Conservation (phyloP, 208 protist species). For the Acanthamoeba triangularis region DNA sequence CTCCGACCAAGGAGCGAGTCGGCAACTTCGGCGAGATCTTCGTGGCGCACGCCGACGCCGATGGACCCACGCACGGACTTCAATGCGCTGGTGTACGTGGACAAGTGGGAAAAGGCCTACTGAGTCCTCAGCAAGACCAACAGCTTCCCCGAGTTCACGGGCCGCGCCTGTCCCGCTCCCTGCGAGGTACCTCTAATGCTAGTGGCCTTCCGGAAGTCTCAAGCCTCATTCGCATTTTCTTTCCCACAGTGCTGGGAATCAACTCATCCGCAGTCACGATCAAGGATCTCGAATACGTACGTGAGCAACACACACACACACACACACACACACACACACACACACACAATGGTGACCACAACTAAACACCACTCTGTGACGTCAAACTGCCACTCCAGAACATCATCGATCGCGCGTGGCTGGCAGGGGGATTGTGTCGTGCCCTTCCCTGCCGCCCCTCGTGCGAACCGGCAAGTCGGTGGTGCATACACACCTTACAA, state of each 20-base stretch:
- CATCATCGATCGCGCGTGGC: conserved; percentile 93
- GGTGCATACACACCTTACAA: no score
- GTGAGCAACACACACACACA: no score
- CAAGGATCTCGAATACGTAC: conserved; percentile 91
- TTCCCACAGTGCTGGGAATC: conserved; percentile 87
- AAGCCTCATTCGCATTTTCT: neutral
- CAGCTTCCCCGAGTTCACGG: conserved; percentile 95
- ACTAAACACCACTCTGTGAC: no score
- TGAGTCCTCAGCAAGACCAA: conserved; percentile 88
- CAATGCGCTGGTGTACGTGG: conserved; percentile 91
- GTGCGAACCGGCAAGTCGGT: conserved; percentile 84
- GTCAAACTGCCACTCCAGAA: no score
- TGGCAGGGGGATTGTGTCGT: conserved; percentile 90
- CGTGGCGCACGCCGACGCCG: neutral
- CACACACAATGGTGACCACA: neutral
- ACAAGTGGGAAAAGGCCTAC: conserved; percentile 88
- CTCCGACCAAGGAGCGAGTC: conserved; percentile 87
- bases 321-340: neutral
- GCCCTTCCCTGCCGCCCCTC: conserved; percentile 82
- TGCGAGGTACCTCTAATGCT: conserved; percentile 90
- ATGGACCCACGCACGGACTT: conserved; percentile 83
- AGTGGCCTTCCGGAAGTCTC: neutral
- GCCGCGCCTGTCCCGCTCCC: conserved; percentile 93
- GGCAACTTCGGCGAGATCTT: conserved; percentile 89
- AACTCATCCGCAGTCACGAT: conserved; percentile 91